Percentiles rank a stretch among this genome's conserved stretches.
These are phyloP conservation scores for Noccaea caerulescens DNA, from an alignment of 345 rosid genomes.

Conservation along the genomic window DNA sequence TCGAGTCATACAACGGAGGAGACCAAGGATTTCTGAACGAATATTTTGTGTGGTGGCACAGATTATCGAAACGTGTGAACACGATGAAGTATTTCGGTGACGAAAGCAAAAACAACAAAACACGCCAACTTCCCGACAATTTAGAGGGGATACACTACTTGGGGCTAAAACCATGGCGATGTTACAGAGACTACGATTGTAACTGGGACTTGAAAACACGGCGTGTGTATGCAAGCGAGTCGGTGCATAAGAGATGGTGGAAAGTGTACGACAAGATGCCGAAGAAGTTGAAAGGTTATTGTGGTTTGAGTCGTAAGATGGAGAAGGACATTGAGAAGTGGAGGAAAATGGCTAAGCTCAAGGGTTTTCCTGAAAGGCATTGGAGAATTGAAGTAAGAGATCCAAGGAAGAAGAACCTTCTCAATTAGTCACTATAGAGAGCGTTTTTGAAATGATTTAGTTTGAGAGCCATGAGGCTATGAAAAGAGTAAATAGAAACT, in stretches of 20 bases:
- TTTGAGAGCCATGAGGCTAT: background rate
- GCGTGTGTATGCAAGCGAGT: conserved; percentile 65
- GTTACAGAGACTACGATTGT: conserved; percentile 89
- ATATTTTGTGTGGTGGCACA: conserved; percentile 83
- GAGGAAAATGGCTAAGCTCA: conserved; percentile 56
- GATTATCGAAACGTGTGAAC: conserved; percentile 62
- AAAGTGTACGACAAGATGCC: conserved; percentile 72
- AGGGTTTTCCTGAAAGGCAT: conserved; percentile 52
- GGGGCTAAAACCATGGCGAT: conserved; percentile 92
- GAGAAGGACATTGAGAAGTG: conserved; percentile 53
- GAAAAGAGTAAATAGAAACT: conserved; percentile 6
- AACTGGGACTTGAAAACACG: conserved; percentile 68
- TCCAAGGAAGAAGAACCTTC: conserved; percentile 49
- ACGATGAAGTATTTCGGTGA: conserved; percentile 52
- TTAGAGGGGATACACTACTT: conserved; percentile 64
- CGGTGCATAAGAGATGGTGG: conserved; percentile 76
- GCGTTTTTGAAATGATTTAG: background rate
- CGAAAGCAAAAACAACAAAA: background rate
- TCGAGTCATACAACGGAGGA: conserved; percentile 77
- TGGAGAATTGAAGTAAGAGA: conserved; percentile 67
- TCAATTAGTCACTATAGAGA: conserved; percentile 14
- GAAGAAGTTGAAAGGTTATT: conserved; percentile 52
- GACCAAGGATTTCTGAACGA: conserved; percentile 92
- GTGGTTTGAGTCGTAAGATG: conserved; percentile 52
- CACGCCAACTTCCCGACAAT: background rate